A percentile compares a stretch with the other conserved stretches of the same genome.
phyloP scores from a whole-genome alignment of 345 rosid genomes.

The Gossypium turneri region DNA sequence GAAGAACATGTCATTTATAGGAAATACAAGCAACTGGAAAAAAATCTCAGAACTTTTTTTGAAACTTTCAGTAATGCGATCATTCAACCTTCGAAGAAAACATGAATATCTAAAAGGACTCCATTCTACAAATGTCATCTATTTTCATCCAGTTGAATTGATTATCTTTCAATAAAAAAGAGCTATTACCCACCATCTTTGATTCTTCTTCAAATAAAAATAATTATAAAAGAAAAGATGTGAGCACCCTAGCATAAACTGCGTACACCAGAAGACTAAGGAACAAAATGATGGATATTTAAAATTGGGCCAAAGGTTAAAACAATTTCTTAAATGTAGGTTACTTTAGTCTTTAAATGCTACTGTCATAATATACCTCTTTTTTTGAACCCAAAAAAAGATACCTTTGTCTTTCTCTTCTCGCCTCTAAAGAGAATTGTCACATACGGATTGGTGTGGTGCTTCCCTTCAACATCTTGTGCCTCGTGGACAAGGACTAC shows the following conservation, averaged over 20 bases:
- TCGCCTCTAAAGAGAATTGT: slow-evolving; percentile 71
- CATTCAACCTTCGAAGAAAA: not conserved
- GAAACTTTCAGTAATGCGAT: not conserved
- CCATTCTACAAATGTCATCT: not conserved
- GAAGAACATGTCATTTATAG: not conserved
- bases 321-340: not conserved
- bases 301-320: not conserved
- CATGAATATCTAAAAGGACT: not conserved
- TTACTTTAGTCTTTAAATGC: not conserved
- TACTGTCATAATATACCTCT: not conserved
- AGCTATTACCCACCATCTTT: not conserved
- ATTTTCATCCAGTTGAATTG: not conserved
- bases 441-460: slow-evolving; percentile 79
- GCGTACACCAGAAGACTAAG: not conserved
- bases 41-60: not conserved
- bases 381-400: no score
- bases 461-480: slow-evolving; percentile 88
- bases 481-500: slow-evolving; percentile 80
- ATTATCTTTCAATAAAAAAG: not conserved
- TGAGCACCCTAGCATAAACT: not conserved
- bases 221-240: not conserved
- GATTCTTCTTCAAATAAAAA: not conserved
- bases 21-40: slow-evolving; percentile 9
- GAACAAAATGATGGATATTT: not conserved
- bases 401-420: slow-evolving; percentile 77